These are phyloP conservation scores for Colletotrichum phormii DNA, from an alignment of 2,329 filamentous ascomycete species.

Conservation along the genomic window DNA sequence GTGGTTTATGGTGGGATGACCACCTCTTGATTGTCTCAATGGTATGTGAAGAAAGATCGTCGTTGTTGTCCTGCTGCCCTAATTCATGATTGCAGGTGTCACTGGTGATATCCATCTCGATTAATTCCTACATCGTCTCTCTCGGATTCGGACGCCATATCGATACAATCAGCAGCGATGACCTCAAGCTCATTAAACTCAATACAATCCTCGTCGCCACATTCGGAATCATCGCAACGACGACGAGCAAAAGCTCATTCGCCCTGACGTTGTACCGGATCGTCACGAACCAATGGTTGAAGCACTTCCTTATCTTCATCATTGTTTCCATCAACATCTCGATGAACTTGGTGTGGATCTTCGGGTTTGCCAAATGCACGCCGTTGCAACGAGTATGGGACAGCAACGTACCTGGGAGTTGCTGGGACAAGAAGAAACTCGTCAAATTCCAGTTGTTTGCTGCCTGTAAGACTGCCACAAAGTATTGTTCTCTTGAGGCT, in stretches of 20 bases:
- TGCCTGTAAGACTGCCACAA: slow-evolving; percentile 41
- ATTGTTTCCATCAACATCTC: slow-evolving; percentile 39
- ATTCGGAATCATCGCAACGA: slow-evolving; percentile 39
- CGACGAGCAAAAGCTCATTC: slow-evolving; percentile 40
- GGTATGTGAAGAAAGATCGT: slow-evolving; percentile 42
- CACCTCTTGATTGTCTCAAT: slow-evolving; percentile 48
- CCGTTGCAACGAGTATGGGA: slow-evolving; percentile 45
- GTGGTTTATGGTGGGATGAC: slow-evolving; percentile 52
- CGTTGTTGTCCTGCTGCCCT: background rate
- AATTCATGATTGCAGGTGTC: background rate
- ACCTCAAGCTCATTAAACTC: slow-evolving; percentile 37
- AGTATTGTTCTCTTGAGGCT: accelerated
- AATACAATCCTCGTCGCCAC: slow-evolving; percentile 39
- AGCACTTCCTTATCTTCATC: slow-evolving; percentile 44
- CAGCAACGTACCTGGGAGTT: slow-evolving; percentile 41
- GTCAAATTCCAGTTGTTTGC: slow-evolving; percentile 46
- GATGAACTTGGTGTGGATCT: slow-evolving; percentile 47
- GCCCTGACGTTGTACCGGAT: slow-evolving; percentile 40
- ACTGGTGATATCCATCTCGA: slow-evolving; percentile 44
- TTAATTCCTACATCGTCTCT: slow-evolving; percentile 47
- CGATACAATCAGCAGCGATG: slow-evolving; percentile 37
- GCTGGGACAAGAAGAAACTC: slow-evolving; percentile 44
- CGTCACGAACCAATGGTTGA: slow-evolving; percentile 39
- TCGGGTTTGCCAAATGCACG: slow-evolving; percentile 47
- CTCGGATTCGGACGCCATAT: slow-evolving; percentile 41